Conservation (phyloP, 1,139 yeast species). For the Suhomyces panamericanus region DNA sequence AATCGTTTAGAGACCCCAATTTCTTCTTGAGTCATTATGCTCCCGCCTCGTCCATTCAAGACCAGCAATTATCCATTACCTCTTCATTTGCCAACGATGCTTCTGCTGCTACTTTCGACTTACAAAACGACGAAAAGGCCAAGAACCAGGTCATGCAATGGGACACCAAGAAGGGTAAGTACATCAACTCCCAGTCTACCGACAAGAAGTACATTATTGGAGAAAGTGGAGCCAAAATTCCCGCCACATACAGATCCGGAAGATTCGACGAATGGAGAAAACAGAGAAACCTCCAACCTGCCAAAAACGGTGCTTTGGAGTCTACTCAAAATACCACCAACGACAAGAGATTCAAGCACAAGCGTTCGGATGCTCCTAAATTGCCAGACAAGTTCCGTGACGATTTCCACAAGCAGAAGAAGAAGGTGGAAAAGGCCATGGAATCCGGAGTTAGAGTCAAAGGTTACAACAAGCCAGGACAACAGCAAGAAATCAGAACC, state of each 20-base stretch:
- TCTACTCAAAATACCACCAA: slow-evolving; percentile 23
- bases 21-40: slow-evolving; percentile 90
- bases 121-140: slow-evolving; percentile 74
- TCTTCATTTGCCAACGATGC: slow-evolving; percentile 85
- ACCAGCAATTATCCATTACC: slow-evolving; percentile 66
- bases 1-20: slow-evolving; percentile 73
- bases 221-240: slow-evolving; percentile 90
- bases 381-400: slow-evolving; percentile 88
- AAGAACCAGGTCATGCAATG: slow-evolving; percentile 76
- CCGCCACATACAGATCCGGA: slow-evolving; percentile 91
- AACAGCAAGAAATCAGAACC: slow-evolving; percentile 60
- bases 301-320: slow-evolving; percentile 56
- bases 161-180: slow-evolving; percentile 94
- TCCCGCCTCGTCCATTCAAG: slow-evolving; percentile 76
- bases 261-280: slow-evolving; percentile 89
- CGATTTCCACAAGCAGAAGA: slow-evolving; percentile 80
- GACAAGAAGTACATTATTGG: slow-evolving; percentile 89
- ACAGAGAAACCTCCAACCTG: slow-evolving; percentile 57
- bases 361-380: slow-evolving; percentile 75
- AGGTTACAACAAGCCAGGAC: slow-evolving; percentile 60
- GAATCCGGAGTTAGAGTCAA: slow-evolving; percentile 74
- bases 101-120: slow-evolving; percentile 78
- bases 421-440: slow-evolving; percentile 77
- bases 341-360: slow-evolving; percentile 67
- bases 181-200: slow-evolving; percentile 75